Percentiles rank a stretch among this genome's conserved stretches.
phyloP scores from a whole-genome alignment of 495 filamentous ascomycete genomes.

The Penicillium mononematosum region DNA sequence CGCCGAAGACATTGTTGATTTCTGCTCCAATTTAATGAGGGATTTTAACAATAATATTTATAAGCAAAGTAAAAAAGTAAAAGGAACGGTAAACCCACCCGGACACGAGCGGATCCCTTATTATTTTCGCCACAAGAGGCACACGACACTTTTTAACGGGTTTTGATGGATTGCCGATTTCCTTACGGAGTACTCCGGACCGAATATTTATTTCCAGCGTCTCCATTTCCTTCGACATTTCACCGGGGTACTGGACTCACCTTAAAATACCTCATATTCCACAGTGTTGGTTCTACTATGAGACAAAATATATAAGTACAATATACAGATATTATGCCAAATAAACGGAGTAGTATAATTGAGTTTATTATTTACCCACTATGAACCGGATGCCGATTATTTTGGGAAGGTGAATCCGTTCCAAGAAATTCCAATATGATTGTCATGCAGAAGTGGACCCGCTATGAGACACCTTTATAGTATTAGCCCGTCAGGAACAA shows the following conservation, averaged over 20 bases:
- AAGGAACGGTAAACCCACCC: not conserved
- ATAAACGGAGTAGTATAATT: not conserved
- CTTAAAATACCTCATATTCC: not conserved
- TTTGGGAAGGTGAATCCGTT: not conserved
- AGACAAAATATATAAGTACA: too few species aligned
- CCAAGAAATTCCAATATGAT: not conserved
- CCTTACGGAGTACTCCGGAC: not conserved
- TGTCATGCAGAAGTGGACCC: not conserved
- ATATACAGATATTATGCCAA: too few species aligned
- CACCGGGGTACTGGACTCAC: too few species aligned
- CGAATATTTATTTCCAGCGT: not conserved
- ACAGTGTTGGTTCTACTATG: not conserved
- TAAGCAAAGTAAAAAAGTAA: not conserved
- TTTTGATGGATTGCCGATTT: not conserved
- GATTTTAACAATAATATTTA: not conserved
- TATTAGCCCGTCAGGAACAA: not conserved
- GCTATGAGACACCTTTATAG: not conserved
- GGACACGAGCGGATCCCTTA: not conserved
- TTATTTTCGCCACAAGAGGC: conserved; percentile 1
- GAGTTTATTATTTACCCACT: not conserved
- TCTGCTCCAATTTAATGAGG: not conserved
- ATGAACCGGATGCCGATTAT: not conserved
- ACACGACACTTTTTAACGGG: conserved; percentile 2
- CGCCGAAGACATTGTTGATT: not conserved
- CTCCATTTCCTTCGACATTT: too few species aligned